Base-by-base conservation (phyloP, 73 alveolate genomes). In the Paramecium biaurelia region DNA sequence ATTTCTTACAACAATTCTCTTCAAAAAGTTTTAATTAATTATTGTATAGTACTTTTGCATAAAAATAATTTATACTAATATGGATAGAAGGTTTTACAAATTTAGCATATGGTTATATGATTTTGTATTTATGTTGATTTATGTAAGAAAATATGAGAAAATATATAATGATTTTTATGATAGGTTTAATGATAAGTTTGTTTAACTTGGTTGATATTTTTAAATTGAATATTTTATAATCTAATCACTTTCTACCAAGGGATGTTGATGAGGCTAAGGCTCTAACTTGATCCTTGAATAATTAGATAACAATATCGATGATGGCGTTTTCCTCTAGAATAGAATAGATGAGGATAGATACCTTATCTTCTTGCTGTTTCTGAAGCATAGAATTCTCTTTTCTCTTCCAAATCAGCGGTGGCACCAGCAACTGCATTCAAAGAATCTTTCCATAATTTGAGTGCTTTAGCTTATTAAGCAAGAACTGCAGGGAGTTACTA, bases 351-450 rank as follows among this genome's bases (percentile, higher is more conserved):
- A 79, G 14, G 18, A 18, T 43, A 43, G 18, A 41, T 79, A 79
- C 90, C 90, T 38, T 41, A 21, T 79, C 90, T 79, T 79, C 90
- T 79, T 42, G 20, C 41, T 9, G 90, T 79, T 79, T 79, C 90
- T 14, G 70, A 41, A 21, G 90, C 90, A 79, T 79, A 79, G 76
- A 79, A 79, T 79, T 79, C 70, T 79, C 90, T 79, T 63, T 79
- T 79, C 14, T 79, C 90, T 79, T 79, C 90, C 47, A 79, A 79
- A 45, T 79, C 90, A 11, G 35, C 70, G 53, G 90, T 79, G 76
- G 90, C 90, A 14, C 90, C 90, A 24, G 90, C 90, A 79, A 79
- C 90, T 79, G 90, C 74, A 41, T 79, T 79, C 76, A 79, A 45
- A 6, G 90, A 79, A 26, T 79, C 74, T 34, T 79, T 42, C 90